phyloP scores from a whole-genome alignment of 805 yeast species.

The Tetrapisispora namnaoensis region DNA sequence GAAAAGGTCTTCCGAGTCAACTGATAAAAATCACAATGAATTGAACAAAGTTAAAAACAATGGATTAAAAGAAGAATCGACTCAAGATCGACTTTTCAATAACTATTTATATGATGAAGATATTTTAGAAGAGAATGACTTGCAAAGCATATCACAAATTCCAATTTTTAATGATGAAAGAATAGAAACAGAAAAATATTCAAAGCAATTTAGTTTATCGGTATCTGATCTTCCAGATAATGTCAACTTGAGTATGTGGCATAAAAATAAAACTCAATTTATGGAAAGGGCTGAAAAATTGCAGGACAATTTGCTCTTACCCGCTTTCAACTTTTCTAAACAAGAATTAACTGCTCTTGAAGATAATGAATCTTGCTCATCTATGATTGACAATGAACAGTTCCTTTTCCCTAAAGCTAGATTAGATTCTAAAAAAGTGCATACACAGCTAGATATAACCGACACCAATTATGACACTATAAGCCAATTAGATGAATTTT shows the following conservation, averaged over 20 bases:
- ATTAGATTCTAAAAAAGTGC: neutral
- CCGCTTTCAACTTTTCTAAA: constrained; percentile 10
- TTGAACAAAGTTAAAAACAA: neutral
- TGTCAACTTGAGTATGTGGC: constrained; percentile 21
- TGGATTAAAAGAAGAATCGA: neutral
- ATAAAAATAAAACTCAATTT: constrained; percentile 10
- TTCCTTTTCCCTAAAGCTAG: constrained; percentile 16
- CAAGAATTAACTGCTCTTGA: neutral
- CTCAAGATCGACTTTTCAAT: neutral
- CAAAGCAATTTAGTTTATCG: neutral
- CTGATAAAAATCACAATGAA: neutral
- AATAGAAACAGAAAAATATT: neutral
- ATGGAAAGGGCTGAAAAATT: constrained; percentile 11
- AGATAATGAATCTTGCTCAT: neutral
- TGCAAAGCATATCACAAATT: constrained; percentile 16
- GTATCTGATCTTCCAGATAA: constrained; percentile 9
- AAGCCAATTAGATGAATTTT: constrained; percentile 22
- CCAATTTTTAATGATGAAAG: constrained; percentile 6
- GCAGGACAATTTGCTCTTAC: constrained; percentile 9
- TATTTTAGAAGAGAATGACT: constrained; percentile 9
- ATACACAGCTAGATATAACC: neutral
- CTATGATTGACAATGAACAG: constrained; percentile 5
- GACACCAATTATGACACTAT: constrained; percentile 13
- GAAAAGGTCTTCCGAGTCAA: neutral
- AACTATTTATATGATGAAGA: constrained; percentile 1